phyloP scores from a whole-genome alignment of 148 eudicot genomes.

The Rhododendron griersonianum region DNA sequence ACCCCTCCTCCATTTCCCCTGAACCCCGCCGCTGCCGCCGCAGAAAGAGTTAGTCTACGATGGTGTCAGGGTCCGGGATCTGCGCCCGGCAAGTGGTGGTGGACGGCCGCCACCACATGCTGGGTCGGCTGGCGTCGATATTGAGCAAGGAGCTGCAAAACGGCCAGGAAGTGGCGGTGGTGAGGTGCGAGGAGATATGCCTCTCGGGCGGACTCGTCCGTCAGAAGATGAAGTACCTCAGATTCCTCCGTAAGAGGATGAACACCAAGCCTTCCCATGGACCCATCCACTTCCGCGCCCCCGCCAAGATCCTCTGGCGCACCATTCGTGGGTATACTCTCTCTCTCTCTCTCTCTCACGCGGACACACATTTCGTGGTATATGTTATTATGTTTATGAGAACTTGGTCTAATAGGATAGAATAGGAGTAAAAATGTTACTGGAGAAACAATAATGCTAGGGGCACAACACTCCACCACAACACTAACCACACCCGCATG shows the following conservation, averaged over 20 bases:
- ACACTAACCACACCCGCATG: too few relatives aligned
- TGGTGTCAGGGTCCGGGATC: constrained; percentile 40
- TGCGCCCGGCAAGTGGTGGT: constrained; percentile 32
- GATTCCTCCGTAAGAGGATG: constrained; percentile 45
- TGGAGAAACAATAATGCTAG: too few relatives aligned
- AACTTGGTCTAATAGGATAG: too few relatives aligned
- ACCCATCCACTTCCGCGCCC: constrained; percentile 43
- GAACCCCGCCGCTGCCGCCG: neutral
- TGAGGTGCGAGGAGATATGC: constrained; percentile 44
- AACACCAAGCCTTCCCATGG: constrained; percentile 48
- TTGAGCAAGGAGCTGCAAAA: constrained; percentile 35
- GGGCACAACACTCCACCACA: too few relatives aligned
- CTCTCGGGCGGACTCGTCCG: constrained; percentile 40
- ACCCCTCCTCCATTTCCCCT: neutral
- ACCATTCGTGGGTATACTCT: constrained; percentile 36
- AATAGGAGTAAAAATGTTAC: too few relatives aligned
- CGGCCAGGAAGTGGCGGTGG: constrained; percentile 36
- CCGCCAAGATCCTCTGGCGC: constrained; percentile 42
- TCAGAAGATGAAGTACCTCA: constrained; percentile 41
- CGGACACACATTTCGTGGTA: too few relatives aligned
- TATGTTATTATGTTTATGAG: neutral
- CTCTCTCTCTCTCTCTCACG: neutral
- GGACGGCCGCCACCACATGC: constrained; percentile 47
- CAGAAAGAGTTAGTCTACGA: neutral
- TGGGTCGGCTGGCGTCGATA: constrained; percentile 34